Evolutionary conservation across 2,329 filamentous ascomycete genomes (phyloP).

Genomic region (Beauveria sp.): DNA sequence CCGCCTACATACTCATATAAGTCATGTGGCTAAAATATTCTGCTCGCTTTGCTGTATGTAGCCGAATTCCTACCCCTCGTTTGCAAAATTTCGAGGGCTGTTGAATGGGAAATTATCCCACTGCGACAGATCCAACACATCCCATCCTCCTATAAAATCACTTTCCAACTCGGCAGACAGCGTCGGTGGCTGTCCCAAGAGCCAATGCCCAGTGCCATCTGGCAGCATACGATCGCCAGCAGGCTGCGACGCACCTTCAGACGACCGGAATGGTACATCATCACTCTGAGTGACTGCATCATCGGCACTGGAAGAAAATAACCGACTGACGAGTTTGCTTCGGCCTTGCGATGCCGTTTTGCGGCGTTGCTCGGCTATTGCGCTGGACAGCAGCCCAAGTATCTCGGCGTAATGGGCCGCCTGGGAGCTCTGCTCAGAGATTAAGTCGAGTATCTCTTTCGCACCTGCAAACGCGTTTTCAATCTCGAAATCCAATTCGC

Average conservation of each 20-base stretch:
- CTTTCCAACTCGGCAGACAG: neutral
- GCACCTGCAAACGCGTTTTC: constrained; percentile 43
- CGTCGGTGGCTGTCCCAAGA: neutral
- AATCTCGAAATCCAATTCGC: constrained; percentile 34
- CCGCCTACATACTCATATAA: too few relatives aligned
- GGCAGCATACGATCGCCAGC: neutral
- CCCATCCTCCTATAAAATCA: constrained; percentile 17
- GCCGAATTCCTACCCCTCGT: neutral
- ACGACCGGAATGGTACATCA: neutral
- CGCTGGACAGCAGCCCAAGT: constrained; percentile 36
- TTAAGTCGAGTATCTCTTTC: constrained; percentile 38
- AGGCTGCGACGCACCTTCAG: neutral
- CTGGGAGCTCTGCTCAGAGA: constrained; percentile 44
- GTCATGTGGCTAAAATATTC: too few relatives aligned
- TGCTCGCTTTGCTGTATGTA: neutral
- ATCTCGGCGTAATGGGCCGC: constrained; percentile 52
- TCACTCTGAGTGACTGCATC: neutral
- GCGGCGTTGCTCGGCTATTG: constrained; percentile 33
- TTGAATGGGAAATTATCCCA: constrained; percentile 25
- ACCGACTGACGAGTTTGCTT: constrained; percentile 21
- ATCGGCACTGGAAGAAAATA: constrained; percentile 16
- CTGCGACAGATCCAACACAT: constrained; percentile 23
- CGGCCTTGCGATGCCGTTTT: constrained; percentile 16
- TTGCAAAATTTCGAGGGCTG: constrained; percentile 9
- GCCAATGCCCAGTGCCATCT: constrained; percentile 4